These are phyloP conservation scores for Diaporthe capsici DNA, from an alignment of 2,329 filamentous ascomycete genomes.

Conservation along the genomic window DNA sequence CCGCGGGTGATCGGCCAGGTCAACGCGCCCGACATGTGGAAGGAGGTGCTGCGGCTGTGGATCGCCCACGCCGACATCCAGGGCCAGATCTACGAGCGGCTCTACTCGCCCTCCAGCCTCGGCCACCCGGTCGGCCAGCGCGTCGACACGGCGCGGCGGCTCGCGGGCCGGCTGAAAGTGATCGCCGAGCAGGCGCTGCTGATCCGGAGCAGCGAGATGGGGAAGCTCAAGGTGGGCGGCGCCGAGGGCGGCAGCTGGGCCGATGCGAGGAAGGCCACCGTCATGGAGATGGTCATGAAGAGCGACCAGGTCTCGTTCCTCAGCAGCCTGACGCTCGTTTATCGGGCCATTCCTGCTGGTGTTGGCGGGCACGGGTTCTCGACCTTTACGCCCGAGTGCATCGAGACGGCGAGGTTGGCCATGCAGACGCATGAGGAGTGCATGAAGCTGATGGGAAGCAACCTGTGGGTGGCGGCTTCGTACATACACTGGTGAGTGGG, in stretches of 20 bases:
- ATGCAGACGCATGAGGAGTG: constrained; percentile 61
- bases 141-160: constrained; percentile 54
- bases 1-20: constrained; percentile 51
- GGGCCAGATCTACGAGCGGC: constrained; percentile 69
- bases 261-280: constrained; percentile 55
- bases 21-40: constrained; percentile 56
- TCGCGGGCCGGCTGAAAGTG: constrained; percentile 55
- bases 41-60: constrained; percentile 66
- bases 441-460: constrained; percentile 58
- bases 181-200: constrained; percentile 55
- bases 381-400: constrained; percentile 64
- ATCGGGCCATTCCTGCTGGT: constrained; percentile 63
- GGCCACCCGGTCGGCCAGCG: constrained; percentile 56
- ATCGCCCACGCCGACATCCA: constrained; percentile 69
- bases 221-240: constrained; percentile 48
- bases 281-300: constrained; percentile 60
- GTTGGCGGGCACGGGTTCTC: constrained; percentile 53
- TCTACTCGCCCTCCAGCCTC: constrained; percentile 67
- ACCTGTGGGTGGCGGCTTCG: constrained; percentile 58
- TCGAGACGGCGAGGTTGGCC: constrained; percentile 64
- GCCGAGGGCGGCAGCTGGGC: constrained; percentile 23
- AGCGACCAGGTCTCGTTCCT: constrained; percentile 64
- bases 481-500: constrained; percentile 66
- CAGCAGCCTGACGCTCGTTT: constrained; percentile 65
- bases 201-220: constrained; percentile 53